Evolutionary conservation across 768 basidiomycete genomes (phyloP).

Genomic region (Termitomyces sp.): DNA sequence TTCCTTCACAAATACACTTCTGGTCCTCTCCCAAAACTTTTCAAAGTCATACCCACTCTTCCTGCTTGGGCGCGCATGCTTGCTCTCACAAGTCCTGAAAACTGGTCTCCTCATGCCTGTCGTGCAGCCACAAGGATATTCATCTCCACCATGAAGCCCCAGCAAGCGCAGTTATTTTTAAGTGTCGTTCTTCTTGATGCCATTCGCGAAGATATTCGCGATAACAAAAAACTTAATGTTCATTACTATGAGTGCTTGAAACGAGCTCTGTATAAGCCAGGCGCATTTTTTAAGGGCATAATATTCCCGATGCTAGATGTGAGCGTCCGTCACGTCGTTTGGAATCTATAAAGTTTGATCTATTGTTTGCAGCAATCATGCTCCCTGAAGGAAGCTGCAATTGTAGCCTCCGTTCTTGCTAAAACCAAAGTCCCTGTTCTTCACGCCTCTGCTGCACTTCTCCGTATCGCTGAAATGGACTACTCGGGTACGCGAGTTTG

Average conservation of each 20-base stretch:
- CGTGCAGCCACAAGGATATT: constrained; percentile 93
- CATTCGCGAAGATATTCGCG: constrained; percentile 81
- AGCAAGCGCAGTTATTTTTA: constrained; percentile 88
- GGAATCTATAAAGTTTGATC: background rate
- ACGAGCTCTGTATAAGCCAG: constrained; percentile 91
- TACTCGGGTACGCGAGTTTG: constrained; percentile 61
- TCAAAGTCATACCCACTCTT: constrained; percentile 96
- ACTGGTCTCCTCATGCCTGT: constrained; percentile 95
- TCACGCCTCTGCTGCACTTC: constrained; percentile 91
- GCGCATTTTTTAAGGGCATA: constrained; percentile 97
- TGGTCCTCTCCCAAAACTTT: constrained; percentile 90
- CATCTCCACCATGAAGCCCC: constrained; percentile 94
- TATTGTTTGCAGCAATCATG: constrained; percentile 52
- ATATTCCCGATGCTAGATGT: constrained; percentile 95
- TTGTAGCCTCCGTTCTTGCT: constrained; percentile 86
- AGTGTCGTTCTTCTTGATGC: constrained; percentile 89
- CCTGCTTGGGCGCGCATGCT: constrained; percentile 95
- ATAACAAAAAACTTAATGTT: constrained; percentile 84
- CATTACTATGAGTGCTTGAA: constrained; percentile 95
- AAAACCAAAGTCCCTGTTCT: constrained; percentile 94
- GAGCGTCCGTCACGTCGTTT: constrained; percentile 18
- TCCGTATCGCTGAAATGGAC: constrained; percentile 94
- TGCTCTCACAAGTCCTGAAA: constrained; percentile 85
- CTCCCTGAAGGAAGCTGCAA: constrained; percentile 90
- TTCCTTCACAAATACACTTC: constrained; percentile 89